Percentiles rank a stretch among this genome's conserved stretches.
These are phyloP conservation scores for Euphorbia pulcherrima DNA, from an alignment of 345 rosid genomes.

Conservation along the genomic window DNA sequence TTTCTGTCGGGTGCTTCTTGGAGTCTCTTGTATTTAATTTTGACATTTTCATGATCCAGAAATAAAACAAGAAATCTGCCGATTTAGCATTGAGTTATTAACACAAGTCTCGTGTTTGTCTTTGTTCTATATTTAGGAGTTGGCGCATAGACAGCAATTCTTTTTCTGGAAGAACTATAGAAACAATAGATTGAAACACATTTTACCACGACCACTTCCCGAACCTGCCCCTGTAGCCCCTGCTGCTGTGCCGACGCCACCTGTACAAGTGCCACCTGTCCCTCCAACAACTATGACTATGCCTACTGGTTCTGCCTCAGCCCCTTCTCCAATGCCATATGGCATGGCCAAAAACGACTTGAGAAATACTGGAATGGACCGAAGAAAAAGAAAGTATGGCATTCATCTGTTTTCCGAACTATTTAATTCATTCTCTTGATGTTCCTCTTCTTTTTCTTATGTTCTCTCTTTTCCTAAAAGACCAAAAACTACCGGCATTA, in stretches of 20 bases:
- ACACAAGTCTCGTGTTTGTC: constrained; percentile 4
- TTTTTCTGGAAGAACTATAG: constrained; percentile 97
- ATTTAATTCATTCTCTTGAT: not conserved
- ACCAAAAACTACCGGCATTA: constrained; percentile 1
- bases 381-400: constrained; percentile 77
- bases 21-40: not conserved
- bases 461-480: constrained; percentile 6
- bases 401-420: not conserved
- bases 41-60: not conserved
- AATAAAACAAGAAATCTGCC: not conserved
- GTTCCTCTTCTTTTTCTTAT: constrained; percentile 1
- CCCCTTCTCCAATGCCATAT: constrained; percentile 83
- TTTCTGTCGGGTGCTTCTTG: not conserved
- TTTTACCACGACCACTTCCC: constrained; percentile 87
- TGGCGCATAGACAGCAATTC: constrained; percentile 96
- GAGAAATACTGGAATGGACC: constrained; percentile 63
- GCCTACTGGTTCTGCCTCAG: constrained; percentile 55
- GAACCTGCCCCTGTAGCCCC: constrained; percentile 59
- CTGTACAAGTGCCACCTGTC: constrained; percentile 35
- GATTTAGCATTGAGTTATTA: not conserved
- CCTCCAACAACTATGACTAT: constrained; percentile 40
- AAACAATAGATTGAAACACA: constrained; percentile 88
- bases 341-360: constrained; percentile 64
- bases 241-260: constrained; percentile 38
- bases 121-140: constrained; percentile 48